Evolutionary conservation across 2,329 filamentous ascomycete genomes (phyloP).

Genomic region (Ophiostoma pallidulum): DNA sequence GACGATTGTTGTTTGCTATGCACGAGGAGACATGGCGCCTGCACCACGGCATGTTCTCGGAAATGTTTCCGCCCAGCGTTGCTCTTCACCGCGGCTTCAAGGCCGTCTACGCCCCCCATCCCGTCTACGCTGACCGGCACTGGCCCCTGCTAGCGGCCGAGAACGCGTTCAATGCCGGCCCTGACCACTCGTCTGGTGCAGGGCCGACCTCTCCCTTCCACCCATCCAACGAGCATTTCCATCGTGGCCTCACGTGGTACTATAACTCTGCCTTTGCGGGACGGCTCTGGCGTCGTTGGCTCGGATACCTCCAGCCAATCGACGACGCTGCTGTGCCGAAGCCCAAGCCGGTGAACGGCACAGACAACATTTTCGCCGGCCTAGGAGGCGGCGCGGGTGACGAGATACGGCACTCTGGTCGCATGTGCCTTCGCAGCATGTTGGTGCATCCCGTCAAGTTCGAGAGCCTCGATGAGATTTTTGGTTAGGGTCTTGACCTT

Average conservation of each 20-base stretch:
- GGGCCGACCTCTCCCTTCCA: slow-evolving; percentile 53
- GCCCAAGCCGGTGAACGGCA: slow-evolving; percentile 28
- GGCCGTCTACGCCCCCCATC: slow-evolving; percentile 71
- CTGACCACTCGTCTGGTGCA: slow-evolving; percentile 54
- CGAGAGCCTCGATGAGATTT: slow-evolving; percentile 31
- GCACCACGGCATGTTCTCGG: slow-evolving; percentile 64
- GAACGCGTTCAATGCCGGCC: slow-evolving; percentile 67
- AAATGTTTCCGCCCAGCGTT: slow-evolving; percentile 67
- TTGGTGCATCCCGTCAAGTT: slow-evolving; percentile 73
- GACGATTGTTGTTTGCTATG: slow-evolving; percentile 59
- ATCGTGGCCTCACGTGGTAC: slow-evolving; percentile 75
- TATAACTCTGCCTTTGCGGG: slow-evolving; percentile 71
- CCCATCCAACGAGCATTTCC: slow-evolving; percentile 66
- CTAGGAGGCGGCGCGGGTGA: slow-evolving; percentile 36
- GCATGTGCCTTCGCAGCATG: slow-evolving; percentile 73
- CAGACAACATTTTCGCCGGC: slow-evolving; percentile 25
- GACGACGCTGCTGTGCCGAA: slow-evolving; percentile 11
- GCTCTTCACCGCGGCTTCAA: slow-evolving; percentile 70
- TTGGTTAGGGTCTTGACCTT: not conserved
- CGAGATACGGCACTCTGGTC: slow-evolving; percentile 44
- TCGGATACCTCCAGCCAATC: slow-evolving; percentile 45
- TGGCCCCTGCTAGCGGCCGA: slow-evolving; percentile 65
- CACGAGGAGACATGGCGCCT: slow-evolving; percentile 61
- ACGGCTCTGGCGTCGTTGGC: slow-evolving; percentile 71
- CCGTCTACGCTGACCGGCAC: slow-evolving; percentile 66